A percentile compares a stretch with the other conserved stretches of the same genome.
phyloP scores from a whole-genome alignment of 148 eudicot genomes.

The Heliosperma pusillum region DNA sequence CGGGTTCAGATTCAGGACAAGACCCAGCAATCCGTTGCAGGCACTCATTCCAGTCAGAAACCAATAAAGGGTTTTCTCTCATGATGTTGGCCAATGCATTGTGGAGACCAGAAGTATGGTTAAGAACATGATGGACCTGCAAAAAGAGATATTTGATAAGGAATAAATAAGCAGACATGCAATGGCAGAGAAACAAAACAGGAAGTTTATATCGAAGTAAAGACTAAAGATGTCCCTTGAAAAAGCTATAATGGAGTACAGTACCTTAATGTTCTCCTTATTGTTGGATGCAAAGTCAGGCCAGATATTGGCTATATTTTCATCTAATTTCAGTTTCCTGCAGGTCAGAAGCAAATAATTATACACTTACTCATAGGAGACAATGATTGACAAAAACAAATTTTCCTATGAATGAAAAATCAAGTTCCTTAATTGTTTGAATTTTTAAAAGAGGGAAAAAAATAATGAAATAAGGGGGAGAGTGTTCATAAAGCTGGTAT shows the following conservation, averaged over 20 bases:
- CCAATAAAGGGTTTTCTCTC: conserved; percentile 61
- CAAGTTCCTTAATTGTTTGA: not conserved
- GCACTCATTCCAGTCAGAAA: conserved; percentile 87
- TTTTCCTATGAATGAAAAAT: not conserved
- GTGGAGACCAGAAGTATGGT: conserved; percentile 94
- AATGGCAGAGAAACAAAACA: conserved; percentile 11
- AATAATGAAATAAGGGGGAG: not conserved
- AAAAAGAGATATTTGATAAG: not conserved
- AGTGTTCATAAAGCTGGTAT: not conserved
- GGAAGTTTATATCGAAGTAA: not conserved
- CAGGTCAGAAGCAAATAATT: conserved; percentile 8
- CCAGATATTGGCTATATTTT: conserved; percentile 79
- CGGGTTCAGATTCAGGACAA: conserved; percentile 83
- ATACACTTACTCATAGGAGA: not conserved
- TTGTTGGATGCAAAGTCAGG: conserved; percentile 74
- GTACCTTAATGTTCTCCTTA: conserved; percentile 78
- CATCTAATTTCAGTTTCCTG: conserved; percentile 90
- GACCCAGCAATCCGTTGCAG: conserved; percentile 49
- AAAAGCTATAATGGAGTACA: conserved; percentile 4
- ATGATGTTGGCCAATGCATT: conserved; percentile 68
- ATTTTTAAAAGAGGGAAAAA: not conserved
- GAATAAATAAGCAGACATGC: conserved; percentile 5
- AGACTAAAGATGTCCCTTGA: not conserved
- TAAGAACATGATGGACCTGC: conserved; percentile 94
- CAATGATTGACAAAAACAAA: not conserved